These are phyloP conservation scores for Anisodus acutangulus DNA, from an alignment of 257 asterid genomes.

Conservation along the genomic window DNA sequence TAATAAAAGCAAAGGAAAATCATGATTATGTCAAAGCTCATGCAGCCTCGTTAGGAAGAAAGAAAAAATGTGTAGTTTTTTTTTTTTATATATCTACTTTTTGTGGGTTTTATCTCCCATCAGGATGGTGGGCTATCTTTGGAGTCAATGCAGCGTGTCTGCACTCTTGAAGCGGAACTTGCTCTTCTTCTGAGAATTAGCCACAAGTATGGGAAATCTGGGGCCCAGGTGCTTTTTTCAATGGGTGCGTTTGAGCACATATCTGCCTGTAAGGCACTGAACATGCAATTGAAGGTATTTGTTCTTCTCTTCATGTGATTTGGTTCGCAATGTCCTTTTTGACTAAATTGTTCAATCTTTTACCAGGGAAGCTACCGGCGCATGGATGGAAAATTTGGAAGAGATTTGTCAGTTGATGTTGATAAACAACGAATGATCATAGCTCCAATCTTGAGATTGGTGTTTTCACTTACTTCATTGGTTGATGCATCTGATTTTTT, in stretches of 20 bases:
- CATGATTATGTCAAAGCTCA: constrained; percentile 18
- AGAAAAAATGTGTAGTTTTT: neutral
- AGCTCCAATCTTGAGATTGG: constrained; percentile 81
- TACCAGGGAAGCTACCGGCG: constrained; percentile 67
- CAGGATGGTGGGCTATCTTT: constrained; percentile 82
- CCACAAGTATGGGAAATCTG: constrained; percentile 87
- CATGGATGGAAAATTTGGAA: constrained; percentile 58
- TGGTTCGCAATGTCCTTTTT: neutral
- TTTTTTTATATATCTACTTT: neutral
- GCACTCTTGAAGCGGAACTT: constrained; percentile 89
- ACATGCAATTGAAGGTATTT: constrained; percentile 71
- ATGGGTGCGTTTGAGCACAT: constrained; percentile 87
- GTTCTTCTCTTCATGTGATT: constrained; percentile 1
- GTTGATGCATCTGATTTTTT: constrained; percentile 82
- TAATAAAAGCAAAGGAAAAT: neutral
- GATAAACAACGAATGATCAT: constrained; percentile 74
- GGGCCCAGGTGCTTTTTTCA: constrained; percentile 86
- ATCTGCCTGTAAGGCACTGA: constrained; percentile 73
- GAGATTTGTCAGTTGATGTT: constrained; percentile 57
- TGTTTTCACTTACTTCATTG: constrained; percentile 81
- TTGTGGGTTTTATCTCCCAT: constrained; percentile 10
- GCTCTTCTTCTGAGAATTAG: constrained; percentile 81
- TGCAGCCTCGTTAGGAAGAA: neutral
- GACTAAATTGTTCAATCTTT: constrained; percentile 17
- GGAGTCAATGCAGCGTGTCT: constrained; percentile 86